Evolutionary conservation across 106 monocot species (phyloP), one percentile per base, ranked within the genome.

Genomic region (Dioscorea dumetorum): DNA sequence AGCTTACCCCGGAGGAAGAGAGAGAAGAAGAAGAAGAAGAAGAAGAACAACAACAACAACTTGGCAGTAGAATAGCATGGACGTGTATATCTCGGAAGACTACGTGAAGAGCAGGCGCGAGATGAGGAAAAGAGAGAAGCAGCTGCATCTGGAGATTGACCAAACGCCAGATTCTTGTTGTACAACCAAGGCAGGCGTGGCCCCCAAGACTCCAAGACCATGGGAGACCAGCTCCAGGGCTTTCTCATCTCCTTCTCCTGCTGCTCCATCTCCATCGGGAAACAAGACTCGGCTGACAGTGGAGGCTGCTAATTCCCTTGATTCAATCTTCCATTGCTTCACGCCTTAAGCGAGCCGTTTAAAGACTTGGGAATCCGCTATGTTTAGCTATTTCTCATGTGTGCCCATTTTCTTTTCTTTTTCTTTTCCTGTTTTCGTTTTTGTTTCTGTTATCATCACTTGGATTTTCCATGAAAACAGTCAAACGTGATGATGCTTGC

Each of bases 61-160:
- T n/a, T n/a, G n/a, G 15, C 54, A 18, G 15, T 18, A 16, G 15
- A n/a, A n/a, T 4, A 54, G 24, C 20, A 82, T 82, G 78, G 82
- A 82, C 16, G 33, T 71, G 11, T 82, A 73, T 48, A 82, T 82
- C 28, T 60, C 59, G 12, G 78, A 78, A 28, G 82, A 82, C 28
- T 82, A 78, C 48, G 74, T 82, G 4, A 74, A 63, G 14, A 82
- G 24, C 60, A 63, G 78, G 17, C 66, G 12, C 8, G 57, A 72
- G 61, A 60, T 64, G 48, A 73, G 61, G 66, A 74, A 50, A 67
- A 49, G 52, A 63, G 52, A 70, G 62, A 58, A 58, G 66, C 59
- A 60, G 32, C 69, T 64, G 19, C 51, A 32, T 23, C 18, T 63
- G 12, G 62, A 64, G 57, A 56, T 66, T 11, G 67, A 60, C 24